Base-by-base conservation (phyloP, 176 grass and related monocot species). In the Carex pumila region DNA sequence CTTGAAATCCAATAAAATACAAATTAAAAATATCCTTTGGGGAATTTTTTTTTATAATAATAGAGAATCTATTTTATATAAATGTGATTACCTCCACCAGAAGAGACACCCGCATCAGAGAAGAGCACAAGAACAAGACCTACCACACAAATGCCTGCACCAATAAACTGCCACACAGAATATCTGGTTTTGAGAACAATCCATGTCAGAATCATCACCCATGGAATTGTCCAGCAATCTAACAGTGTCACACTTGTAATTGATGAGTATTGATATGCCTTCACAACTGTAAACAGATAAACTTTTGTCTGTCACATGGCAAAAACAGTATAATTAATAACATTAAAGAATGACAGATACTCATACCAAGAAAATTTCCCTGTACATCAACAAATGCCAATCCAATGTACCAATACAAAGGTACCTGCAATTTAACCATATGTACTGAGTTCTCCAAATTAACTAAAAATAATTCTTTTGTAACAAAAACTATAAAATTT, bases 161-260 rank as follows among this genome's bases (percentile, higher is more conserved):
- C 91, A 4, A 87, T 13, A 61, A 98, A 91, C 58, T 95, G 91
- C 84, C 86, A 87, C 43, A 90, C 2, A 61, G 86, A 88, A 69
- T 95, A 95, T 70, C 88, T 91, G 34, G 89, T 98, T 85, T 93
- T 93, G 47, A 95, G 65, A 87, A 95, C 89, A 55, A 93, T 61
- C 92, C 92, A 95, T 29, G 95, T 95, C 70, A 98, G 88, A 85
- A 93, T 56, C 73, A 98, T 98, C 41, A 93, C 89, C 50, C 89
- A 98, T 74, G 92, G 92, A 86, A 98, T 93, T 21, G 90, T 71
- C 92, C 92, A 98, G 69, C 95, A 90, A 85, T 93, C 88, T 79
- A 98, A 80, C 70, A 98, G 88, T 91, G 94, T 92, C 52, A 95
- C 91, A 68, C 88, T 98, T 80, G 91, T 95, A 53, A 98, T 93